Percentiles rank a stretch among this genome's conserved stretches.
These are phyloP conservation scores for Carpinus viminea DNA, from an alignment of 306 rosid species.

Conservation along the genomic window DNA sequence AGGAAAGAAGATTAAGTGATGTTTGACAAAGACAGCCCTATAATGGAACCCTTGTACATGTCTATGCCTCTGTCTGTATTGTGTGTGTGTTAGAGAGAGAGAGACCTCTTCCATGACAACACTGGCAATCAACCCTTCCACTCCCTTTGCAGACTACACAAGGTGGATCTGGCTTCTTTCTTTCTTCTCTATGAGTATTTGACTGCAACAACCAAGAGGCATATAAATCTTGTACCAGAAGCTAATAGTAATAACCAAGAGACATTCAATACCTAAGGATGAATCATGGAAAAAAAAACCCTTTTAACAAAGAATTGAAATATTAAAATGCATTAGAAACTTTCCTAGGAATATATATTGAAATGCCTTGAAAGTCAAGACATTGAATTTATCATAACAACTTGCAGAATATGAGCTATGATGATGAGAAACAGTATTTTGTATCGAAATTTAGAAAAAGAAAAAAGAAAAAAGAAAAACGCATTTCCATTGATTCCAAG, in stretches of 20 bases:
- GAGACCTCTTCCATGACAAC: conserved; percentile 64
- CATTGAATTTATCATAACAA: neutral
- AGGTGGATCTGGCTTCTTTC: conserved; percentile 71
- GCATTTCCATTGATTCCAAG: neutral
- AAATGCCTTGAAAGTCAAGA: neutral
- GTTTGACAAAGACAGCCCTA: neutral
- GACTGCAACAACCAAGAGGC: conserved; percentile 41
- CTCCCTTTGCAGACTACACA: conserved; percentile 75
- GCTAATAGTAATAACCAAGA: neutral
- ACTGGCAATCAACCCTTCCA: conserved; percentile 72
- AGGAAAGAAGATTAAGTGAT: neutral
- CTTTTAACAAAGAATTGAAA: neutral
- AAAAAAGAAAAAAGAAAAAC: neutral
- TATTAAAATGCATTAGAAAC: neutral
- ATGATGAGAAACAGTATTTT: neutral
- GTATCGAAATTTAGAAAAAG: neutral
- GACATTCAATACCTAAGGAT: neutral
- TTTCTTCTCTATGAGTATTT: conserved; percentile 64
- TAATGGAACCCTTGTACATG: neutral
- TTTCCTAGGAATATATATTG: neutral
- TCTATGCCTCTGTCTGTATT: neutral
- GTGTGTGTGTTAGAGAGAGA: conserved; percentile 1
- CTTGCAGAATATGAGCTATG: no score
- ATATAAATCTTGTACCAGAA: neutral
- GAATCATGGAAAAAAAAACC: neutral